These are phyloP conservation scores for Eucalyptus erythrocorys DNA, from an alignment of 345 rosid species.

Conservation along the genomic window DNA sequence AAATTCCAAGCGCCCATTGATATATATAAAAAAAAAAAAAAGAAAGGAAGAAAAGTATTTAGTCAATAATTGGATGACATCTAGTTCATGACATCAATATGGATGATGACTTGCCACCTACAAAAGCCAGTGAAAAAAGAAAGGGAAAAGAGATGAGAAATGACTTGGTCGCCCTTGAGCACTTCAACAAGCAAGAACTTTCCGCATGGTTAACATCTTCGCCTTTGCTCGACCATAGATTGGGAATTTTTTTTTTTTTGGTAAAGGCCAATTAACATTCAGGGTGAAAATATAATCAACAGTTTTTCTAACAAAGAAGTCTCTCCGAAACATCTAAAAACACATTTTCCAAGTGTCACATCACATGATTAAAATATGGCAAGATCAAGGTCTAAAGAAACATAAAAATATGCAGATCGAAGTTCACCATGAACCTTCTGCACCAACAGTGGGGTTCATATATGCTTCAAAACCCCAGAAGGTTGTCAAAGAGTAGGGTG, in stretches of 20 bases:
- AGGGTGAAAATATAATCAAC: too few relatives aligned
- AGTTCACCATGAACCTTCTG: too few relatives aligned
- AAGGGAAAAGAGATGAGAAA: background rate
- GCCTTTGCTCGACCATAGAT: background rate
- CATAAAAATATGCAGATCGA: too few relatives aligned
- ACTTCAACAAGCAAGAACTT: background rate
- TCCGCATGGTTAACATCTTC: background rate
- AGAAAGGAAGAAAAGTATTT: background rate
- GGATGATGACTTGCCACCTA: background rate
- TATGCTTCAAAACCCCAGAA: too few relatives aligned
- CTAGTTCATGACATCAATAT: background rate
- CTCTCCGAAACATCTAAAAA: too few relatives aligned
- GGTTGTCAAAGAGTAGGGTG: too few relatives aligned
- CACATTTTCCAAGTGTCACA: too few relatives aligned
- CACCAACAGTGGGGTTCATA: too few relatives aligned
- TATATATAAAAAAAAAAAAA: background rate
- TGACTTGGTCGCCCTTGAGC: background rate
- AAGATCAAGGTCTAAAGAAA: too few relatives aligned
- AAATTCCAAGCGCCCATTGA: rapidly evolving
- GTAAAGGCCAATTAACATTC: too few relatives aligned
- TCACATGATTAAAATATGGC: too few relatives aligned
- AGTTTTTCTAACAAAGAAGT: too few relatives aligned
- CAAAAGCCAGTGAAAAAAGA: background rate
- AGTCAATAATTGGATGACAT: background rate
- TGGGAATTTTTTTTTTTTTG: background rate